phyloP scores from a whole-genome alignment of 441 rosid species.

The Manihot esculenta region DNA sequence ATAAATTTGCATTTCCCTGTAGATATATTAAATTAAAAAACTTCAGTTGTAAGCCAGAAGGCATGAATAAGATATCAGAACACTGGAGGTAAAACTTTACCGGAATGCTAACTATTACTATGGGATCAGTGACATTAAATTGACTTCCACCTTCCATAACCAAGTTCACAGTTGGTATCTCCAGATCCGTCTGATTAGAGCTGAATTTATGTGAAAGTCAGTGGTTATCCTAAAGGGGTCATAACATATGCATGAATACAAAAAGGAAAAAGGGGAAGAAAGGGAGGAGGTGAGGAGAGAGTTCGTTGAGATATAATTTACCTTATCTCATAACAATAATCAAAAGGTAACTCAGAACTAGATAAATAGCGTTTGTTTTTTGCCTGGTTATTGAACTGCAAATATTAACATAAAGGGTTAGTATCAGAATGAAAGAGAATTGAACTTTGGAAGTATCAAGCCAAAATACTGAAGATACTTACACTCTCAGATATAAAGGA shows the following conservation, averaged over 20 bases:
- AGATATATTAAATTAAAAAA: conserved; percentile 22
- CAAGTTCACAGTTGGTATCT: conserved; percentile 52
- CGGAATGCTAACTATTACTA: conserved; percentile 35
- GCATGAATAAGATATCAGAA: conserved; percentile 8
- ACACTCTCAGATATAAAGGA: conserved; percentile 59
- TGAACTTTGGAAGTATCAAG: conserved; percentile 7
- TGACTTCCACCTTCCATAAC: conserved; percentile 77
- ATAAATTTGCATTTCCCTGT: conserved; percentile 44
- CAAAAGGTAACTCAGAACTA: conserved; percentile 54
- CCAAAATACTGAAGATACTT: conserved; percentile 33
- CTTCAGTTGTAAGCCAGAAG: conserved; percentile 6
- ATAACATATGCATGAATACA: conserved; percentile 1
- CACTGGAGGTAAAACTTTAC: conserved; percentile 37
- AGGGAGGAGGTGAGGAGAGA: neutral
- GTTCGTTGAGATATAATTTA: conserved; percentile 22
- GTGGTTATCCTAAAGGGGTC: neutral
- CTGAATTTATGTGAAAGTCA: conserved; percentile 39
- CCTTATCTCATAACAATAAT: conserved; percentile 76
- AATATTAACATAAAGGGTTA: conserved; percentile 18
- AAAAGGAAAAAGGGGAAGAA: conserved; percentile 1
- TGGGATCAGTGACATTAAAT: conserved; percentile 53
- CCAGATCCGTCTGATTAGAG: conserved; percentile 41
- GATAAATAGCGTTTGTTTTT: conserved; percentile 46
- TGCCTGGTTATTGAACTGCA: conserved; percentile 66
- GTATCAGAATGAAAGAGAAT: neutral